A percentile compares a stretch with the other conserved stretches of the same genome.
phyloP scores from a whole-genome alignment of 176 grass and related monocot genomes.

The Areca catechu region DNA sequence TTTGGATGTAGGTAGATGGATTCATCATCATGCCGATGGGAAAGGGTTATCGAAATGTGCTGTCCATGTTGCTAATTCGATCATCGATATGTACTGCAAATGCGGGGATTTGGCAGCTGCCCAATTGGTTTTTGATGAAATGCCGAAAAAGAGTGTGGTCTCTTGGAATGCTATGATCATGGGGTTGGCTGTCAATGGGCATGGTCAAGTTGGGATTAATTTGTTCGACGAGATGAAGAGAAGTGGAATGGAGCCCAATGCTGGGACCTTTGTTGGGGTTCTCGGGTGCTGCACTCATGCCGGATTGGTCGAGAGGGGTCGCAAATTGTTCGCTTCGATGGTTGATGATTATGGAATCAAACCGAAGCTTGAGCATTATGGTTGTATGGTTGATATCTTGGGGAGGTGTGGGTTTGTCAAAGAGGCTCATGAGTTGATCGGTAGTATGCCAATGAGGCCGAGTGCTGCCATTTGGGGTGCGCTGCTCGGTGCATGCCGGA shows the following conservation, averaged over 20 bases:
- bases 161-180: slow-evolving; percentile 48
- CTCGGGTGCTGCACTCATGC: slow-evolving; percentile 51
- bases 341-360: slow-evolving; percentile 16
- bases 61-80: slow-evolving; percentile 35
- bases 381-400: slow-evolving; percentile 53
- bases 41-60: slow-evolving; percentile 12
- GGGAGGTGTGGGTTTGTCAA: slow-evolving; percentile 38
- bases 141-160: slow-evolving; percentile 28
- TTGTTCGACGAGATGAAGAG: slow-evolving; percentile 37
- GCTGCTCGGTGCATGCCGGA: slow-evolving; percentile 34
- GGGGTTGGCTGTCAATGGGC: slow-evolving; percentile 38
- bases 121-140: slow-evolving; percentile 22
- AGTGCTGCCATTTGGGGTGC: slow-evolving; percentile 50
- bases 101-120: slow-evolving; percentile 37
- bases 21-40: slow-evolving; percentile 26
- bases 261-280: slow-evolving; percentile 39
- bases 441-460: slow-evolving; percentile 37
- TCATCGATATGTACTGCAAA: slow-evolving; percentile 65
- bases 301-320: slow-evolving; percentile 36
- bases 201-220: slow-evolving; percentile 28
- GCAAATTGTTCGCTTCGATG: slow-evolving; percentile 39
- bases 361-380: slow-evolving; percentile 41
- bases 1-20: slow-evolving; percentile 24
- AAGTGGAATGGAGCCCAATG: slow-evolving; percentile 22
- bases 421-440: slow-evolving; percentile 36